Evolutionary conservation across 2,329 filamentous ascomycete species (phyloP).

Genomic region (Neocucurbitaria cava): DNA sequence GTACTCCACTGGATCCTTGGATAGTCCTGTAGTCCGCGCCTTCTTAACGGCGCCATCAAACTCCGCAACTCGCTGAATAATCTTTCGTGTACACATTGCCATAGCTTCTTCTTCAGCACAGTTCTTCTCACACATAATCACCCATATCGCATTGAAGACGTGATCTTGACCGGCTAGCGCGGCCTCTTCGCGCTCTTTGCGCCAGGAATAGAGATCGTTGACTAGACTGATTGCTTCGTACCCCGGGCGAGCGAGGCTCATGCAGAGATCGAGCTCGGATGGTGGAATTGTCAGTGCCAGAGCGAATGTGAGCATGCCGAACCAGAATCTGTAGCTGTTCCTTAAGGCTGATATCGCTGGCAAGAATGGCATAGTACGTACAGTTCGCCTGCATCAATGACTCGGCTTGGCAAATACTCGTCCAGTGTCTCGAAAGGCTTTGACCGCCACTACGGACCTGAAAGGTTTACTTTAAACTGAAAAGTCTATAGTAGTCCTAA

Average conservation of each 20-base stretch:
- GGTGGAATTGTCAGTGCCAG: conserved; percentile 49
- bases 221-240: conserved; percentile 42
- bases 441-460: too few species aligned
- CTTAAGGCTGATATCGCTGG: neutral
- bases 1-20: conserved; percentile 41
- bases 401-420: conserved; percentile 24
- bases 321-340: conserved; percentile 39
- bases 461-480: too few species aligned
- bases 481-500: too few species aligned
- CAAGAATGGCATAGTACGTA: conserved; percentile 4
- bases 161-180: conserved; percentile 23
- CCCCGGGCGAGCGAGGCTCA: conserved; percentile 25
- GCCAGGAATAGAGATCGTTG: conserved; percentile 53
- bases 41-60: conserved; percentile 23
- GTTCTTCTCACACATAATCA: conserved; percentile 48
- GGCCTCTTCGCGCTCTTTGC: conserved; percentile 42
- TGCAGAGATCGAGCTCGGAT: conserved; percentile 41
- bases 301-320: conserved; percentile 48
- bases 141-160: conserved; percentile 51
- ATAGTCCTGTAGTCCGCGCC: conserved; percentile 24
- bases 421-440: conserved; percentile 15
- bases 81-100: conserved; percentile 19
- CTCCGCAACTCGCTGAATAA: conserved; percentile 28
- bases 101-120: conserved; percentile 38
- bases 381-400: conserved; percentile 22